phyloP scores from a whole-genome alignment of 2,329 filamentous ascomycete species.

The Fusarium pseudograminearum region DNA sequence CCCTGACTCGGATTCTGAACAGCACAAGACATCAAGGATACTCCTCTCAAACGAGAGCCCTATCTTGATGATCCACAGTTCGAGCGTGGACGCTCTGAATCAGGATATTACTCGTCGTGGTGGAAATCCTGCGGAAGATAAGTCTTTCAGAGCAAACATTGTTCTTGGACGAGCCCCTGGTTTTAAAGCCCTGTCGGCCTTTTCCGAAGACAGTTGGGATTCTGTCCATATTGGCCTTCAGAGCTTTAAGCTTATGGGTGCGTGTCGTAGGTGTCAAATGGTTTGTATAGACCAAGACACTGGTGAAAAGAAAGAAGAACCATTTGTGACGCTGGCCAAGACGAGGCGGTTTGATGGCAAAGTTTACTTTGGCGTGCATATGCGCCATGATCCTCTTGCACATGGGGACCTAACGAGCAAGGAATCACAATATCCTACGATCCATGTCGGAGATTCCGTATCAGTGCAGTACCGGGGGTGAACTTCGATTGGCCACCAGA shows the following conservation, averaged over 20 bases:
- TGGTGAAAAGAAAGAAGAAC: slow-evolving; percentile 82
- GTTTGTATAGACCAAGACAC: slow-evolving; percentile 92
- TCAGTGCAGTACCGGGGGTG: slow-evolving; percentile 35
- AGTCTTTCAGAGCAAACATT: slow-evolving; percentile 91
- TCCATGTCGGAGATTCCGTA: slow-evolving; percentile 63
- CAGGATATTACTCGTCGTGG: slow-evolving; percentile 72
- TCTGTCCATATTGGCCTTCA: slow-evolving; percentile 73
- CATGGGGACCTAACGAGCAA: slow-evolving; percentile 13
- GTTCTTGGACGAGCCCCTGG: slow-evolving; percentile 67
- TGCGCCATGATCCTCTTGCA: slow-evolving; percentile 60
- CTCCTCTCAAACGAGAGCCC: slow-evolving; percentile 93
- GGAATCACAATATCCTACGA: slow-evolving; percentile 53
- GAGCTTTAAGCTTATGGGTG: slow-evolving; percentile 78
- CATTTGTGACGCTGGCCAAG: slow-evolving; percentile 88
- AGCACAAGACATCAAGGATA: slow-evolving; percentile 64
- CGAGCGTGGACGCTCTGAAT: slow-evolving; percentile 85
- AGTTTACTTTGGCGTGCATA: slow-evolving; percentile 90
- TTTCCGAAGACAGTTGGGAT: slow-evolving; percentile 84
- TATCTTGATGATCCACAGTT: slow-evolving; percentile 84
- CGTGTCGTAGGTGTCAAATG: slow-evolving; percentile 94
- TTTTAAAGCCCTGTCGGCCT: slow-evolving; percentile 65
- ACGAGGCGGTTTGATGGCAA: slow-evolving; percentile 85
- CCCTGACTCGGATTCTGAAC: slow-evolving; percentile 68
- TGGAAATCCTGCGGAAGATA: slow-evolving; percentile 73
- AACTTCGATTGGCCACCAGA: not conserved